These are phyloP conservation scores for Trichoderma erinaceum DNA, from an alignment of 495 filamentous ascomycete species.

Conservation along the genomic window DNA sequence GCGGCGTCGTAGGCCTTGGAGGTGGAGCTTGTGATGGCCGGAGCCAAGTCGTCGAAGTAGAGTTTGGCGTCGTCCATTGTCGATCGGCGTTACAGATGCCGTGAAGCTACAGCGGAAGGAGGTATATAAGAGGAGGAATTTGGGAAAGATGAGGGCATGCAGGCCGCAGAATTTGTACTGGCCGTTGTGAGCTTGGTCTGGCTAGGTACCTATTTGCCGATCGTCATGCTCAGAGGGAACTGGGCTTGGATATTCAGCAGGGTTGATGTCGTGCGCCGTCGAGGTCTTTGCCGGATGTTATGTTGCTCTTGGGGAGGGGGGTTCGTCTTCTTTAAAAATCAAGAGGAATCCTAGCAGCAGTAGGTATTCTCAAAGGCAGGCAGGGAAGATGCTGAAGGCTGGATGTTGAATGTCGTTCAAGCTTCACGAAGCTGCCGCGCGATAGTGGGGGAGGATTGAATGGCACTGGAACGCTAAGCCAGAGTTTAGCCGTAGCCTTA, in stretches of 20 bases:
- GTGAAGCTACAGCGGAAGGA: neutral
- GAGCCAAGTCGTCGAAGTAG: neutral
- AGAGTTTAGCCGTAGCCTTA: neutral
- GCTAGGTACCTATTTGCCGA: neutral
- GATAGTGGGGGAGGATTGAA: neutral
- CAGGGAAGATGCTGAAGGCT: neutral
- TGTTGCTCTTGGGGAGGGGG: neutral
- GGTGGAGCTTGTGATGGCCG: neutral
- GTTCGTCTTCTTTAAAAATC: neutral
- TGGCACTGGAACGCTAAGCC: neutral
- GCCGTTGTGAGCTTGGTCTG: neutral
- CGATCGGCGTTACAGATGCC: neutral
- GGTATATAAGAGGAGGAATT: neutral
- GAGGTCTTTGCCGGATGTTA: neutral
- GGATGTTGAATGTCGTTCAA: neutral
- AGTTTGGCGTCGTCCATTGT: neutral
- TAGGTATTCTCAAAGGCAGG: neutral
- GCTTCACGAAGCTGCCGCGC: neutral
- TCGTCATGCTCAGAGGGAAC: constrained; percentile 1
- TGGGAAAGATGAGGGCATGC: neutral
- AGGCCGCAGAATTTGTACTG: neutral
- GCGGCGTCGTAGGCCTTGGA: neutral
- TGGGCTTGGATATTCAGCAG: neutral
- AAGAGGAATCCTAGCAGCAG: neutral
- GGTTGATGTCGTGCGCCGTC: neutral